Conservation (phyloP, 495 filamentous ascomycete species). For the Lindgomyces ingoldianus region DNA sequence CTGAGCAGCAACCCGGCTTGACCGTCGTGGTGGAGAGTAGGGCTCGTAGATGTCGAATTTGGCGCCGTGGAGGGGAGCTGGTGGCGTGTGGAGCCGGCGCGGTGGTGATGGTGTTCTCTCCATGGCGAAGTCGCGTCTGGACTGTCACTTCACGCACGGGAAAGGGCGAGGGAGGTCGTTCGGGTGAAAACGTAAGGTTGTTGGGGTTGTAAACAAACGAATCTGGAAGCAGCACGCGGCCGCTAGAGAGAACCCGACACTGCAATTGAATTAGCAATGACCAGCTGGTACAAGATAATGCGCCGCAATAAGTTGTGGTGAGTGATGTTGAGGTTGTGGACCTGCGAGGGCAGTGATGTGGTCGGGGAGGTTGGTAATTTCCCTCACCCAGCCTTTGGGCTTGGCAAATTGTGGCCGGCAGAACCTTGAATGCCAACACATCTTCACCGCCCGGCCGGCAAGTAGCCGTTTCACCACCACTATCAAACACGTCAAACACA, state of each 20-base stretch:
- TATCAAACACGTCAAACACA: not conserved
- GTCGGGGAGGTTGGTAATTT: not conserved
- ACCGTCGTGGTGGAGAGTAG: slow-evolving; percentile 61
- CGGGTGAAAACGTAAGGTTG: not conserved
- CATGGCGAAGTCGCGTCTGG: slow-evolving; percentile 44
- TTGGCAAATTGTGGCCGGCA: not conserved
- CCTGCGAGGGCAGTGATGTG: not conserved
- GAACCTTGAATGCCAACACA: not conserved
- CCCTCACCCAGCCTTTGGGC: not conserved
- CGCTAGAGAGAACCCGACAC: not conserved
- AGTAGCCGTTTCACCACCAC: not conserved
- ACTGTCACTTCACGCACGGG: not conserved
- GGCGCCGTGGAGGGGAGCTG: slow-evolving; percentile 70
- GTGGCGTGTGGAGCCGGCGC: slow-evolving; percentile 63
- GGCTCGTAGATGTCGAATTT: slow-evolving; percentile 70
- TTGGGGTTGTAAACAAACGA: slow-evolving; percentile 22
- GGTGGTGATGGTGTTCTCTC: slow-evolving; percentile 68
- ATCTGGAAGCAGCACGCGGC: not conserved
- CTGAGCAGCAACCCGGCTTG: slow-evolving; percentile 49
- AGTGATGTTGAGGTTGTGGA: not conserved
- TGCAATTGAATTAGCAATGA: not conserved
- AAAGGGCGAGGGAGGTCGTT: slow-evolving; percentile 17
- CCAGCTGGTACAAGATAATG: not conserved
- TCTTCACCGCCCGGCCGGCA: too few relatives aligned
- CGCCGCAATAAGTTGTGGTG: not conserved